A percentile compares a stretch with the other conserved stretches of the same genome.
Evolutionary conservation across 495 filamentous ascomycete species (phyloP).

Genomic region (Jackrogersella multiformis): DNA sequence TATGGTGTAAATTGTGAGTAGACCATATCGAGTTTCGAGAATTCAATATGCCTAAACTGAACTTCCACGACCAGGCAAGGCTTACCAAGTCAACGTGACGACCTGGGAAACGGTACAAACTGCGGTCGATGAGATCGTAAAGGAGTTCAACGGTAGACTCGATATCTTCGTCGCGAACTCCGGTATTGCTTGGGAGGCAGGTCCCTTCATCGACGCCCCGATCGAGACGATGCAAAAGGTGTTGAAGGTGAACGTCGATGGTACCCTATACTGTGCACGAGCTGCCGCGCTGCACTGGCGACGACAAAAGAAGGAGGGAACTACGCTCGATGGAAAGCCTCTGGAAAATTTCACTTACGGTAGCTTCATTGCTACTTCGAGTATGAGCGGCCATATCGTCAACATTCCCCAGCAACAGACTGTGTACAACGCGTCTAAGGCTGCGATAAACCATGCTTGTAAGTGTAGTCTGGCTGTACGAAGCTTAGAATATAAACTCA

Average conservation of each 20-base stretch:
- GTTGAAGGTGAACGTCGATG: slow-evolving; percentile 79
- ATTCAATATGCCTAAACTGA: slow-evolving; percentile 6
- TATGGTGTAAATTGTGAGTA: slow-evolving; percentile 82
- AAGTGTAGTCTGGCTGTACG: slow-evolving; percentile 41
- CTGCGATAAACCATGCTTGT: slow-evolving; percentile 85
- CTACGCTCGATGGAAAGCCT: slow-evolving; percentile 70
- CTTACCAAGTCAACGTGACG: slow-evolving; percentile 77
- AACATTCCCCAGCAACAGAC: slow-evolving; percentile 89
- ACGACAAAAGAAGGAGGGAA: slow-evolving; percentile 69
- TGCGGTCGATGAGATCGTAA: slow-evolving; percentile 66
- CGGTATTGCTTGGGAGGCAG: slow-evolving; percentile 78
- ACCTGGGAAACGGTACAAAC: slow-evolving; percentile 65
- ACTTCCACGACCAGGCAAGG: slow-evolving; percentile 65
- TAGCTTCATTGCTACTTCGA: slow-evolving; percentile 81
- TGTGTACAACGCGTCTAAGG: slow-evolving; percentile 89
- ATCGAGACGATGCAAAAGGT: slow-evolving; percentile 74
- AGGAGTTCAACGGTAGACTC: slow-evolving; percentile 76
- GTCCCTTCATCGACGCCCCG: slow-evolving; percentile 71
- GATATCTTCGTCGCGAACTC: slow-evolving; percentile 86
- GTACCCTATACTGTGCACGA: slow-evolving; percentile 82
- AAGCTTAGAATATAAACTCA: neutral
- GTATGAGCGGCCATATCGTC: slow-evolving; percentile 85
- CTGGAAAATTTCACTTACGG: slow-evolving; percentile 73
- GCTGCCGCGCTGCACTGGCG: slow-evolving; percentile 76
- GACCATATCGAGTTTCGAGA: neutral